Conservation (phyloP, 768 basidiomycete genomes). For the Sarcodon sp. region DNA sequence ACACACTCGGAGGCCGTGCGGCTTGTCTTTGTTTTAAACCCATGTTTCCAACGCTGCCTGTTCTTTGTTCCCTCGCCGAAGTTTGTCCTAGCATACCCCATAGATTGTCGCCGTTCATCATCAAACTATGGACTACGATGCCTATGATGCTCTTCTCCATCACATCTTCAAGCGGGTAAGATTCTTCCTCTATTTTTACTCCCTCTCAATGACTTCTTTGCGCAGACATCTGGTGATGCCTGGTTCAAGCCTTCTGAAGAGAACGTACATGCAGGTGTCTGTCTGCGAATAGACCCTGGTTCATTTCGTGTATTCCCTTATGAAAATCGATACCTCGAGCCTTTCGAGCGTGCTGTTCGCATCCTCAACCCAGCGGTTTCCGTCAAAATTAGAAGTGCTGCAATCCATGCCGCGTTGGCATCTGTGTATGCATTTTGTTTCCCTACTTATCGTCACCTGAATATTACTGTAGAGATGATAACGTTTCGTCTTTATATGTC, state of each 20-base stretch:
- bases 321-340: constrained; percentile 66
- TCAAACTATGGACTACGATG: constrained; percentile 58
- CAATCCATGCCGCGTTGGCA: constrained; percentile 65
- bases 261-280: constrained; percentile 70
- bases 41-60: not conserved
- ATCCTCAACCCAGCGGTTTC: constrained; percentile 74
- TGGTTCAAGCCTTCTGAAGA: constrained; percentile 84
- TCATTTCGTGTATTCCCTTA: constrained; percentile 78
- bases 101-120: constrained; percentile 5
- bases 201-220: not conserved
- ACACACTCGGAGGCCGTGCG: not conserved
- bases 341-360: constrained; percentile 73
- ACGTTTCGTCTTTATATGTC: constrained; percentile 51
- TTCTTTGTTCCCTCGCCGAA: constrained; percentile 4
- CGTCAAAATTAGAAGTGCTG: constrained; percentile 69
- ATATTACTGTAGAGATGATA: constrained; percentile 33
- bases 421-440: constrained; percentile 36
- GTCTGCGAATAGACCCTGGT: constrained; percentile 53
- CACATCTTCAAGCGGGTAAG: constrained; percentile 66
- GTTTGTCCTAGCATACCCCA: constrained; percentile 6
- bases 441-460: not conserved
- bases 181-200: not conserved
- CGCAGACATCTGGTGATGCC: constrained; percentile 68
- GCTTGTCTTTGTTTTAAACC: not conserved
- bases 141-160: constrained; percentile 68